A percentile compares a stretch with the other conserved stretches of the same genome.
These are phyloP conservation scores for Globisporangium cederbergense DNA, from an alignment of 352 stramenopile species.

Conservation along the genomic window DNA sequence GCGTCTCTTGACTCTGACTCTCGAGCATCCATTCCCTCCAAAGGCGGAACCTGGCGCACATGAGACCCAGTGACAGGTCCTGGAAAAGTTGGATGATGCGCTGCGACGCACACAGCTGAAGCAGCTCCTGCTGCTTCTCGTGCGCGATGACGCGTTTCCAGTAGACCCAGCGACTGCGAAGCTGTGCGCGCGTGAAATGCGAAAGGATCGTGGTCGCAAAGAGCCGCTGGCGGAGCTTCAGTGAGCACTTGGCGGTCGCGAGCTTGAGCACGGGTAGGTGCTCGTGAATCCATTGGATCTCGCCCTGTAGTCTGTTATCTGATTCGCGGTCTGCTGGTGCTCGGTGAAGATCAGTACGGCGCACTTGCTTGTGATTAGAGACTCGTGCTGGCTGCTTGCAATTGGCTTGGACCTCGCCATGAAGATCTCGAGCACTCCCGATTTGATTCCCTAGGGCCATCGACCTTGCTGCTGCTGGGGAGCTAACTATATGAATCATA, in stretches of 20 bases:
- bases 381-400: background rate
- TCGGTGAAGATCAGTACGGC: slow-evolving; percentile 7
- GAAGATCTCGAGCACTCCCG: slow-evolving; percentile 4
- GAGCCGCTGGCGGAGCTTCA: slow-evolving; percentile 33
- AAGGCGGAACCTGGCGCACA: slow-evolving; percentile 15
- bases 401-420: background rate
- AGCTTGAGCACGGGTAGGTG: slow-evolving; percentile 57
- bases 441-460: background rate
- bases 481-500: background rate
- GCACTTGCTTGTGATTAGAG: slow-evolving; percentile 2
- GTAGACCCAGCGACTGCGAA: slow-evolving; percentile 23
- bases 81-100: slow-evolving; percentile 29
- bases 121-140: slow-evolving; percentile 21
- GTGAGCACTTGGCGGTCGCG: slow-evolving; percentile 42
- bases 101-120: slow-evolving; percentile 25
- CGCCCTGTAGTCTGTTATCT: slow-evolving; percentile 21
- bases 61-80: slow-evolving; percentile 14
- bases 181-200: slow-evolving; percentile 21
- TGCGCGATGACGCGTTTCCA: slow-evolving; percentile 32
- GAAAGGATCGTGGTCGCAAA: slow-evolving; percentile 33
- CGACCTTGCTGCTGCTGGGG: background rate
- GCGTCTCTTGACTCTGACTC: slow-evolving; percentile 22
- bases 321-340: background rate
- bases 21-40: slow-evolving; percentile 23
- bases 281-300: slow-evolving; percentile 63